Evolutionary conservation across 2,329 filamentous ascomycete genomes (phyloP).

Genomic region (Whalleya microplaca): DNA sequence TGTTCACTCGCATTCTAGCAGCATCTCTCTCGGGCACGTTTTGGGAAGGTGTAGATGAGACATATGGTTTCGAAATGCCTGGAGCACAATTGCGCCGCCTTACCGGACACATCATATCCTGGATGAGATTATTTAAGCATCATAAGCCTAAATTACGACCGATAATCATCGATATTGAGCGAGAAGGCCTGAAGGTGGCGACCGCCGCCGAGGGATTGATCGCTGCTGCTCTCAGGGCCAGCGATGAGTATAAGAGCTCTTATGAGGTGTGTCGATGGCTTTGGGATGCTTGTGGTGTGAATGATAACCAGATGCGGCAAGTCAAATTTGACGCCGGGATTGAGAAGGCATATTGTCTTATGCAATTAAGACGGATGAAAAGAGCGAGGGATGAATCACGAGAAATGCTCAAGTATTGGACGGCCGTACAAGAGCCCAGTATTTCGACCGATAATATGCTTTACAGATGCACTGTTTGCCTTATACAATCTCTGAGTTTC

Average conservation of each 20-base stretch:
- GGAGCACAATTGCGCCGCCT: background rate
- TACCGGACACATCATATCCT: background rate
- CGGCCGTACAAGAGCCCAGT: background rate
- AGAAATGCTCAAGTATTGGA: conserved; percentile 6
- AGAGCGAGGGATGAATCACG: background rate
- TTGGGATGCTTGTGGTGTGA: conserved; percentile 4
- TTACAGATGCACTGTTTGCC: background rate
- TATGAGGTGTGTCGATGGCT: conserved; percentile 5
- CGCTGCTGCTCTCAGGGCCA: background rate
- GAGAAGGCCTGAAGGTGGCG: background rate
- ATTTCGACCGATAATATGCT: background rate
- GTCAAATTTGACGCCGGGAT: conserved; percentile 1
- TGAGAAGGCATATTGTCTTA: background rate
- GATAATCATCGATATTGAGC: background rate
- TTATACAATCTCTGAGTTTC: background rate
- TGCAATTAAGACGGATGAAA: background rate
- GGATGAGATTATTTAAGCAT: background rate
- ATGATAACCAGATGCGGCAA: conserved; percentile 1
- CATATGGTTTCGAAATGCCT: background rate
- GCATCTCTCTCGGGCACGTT: background rate
- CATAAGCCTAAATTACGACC: conserved; percentile 3
- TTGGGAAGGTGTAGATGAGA: too few relatives aligned
- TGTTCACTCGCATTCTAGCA: conserved; percentile 7
- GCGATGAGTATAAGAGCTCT: background rate
- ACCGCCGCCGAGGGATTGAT: conserved; percentile 1